Evolutionary conservation across 2,329 filamentous ascomycete species (phyloP).

Genomic region (Monosporascus sp.): DNA sequence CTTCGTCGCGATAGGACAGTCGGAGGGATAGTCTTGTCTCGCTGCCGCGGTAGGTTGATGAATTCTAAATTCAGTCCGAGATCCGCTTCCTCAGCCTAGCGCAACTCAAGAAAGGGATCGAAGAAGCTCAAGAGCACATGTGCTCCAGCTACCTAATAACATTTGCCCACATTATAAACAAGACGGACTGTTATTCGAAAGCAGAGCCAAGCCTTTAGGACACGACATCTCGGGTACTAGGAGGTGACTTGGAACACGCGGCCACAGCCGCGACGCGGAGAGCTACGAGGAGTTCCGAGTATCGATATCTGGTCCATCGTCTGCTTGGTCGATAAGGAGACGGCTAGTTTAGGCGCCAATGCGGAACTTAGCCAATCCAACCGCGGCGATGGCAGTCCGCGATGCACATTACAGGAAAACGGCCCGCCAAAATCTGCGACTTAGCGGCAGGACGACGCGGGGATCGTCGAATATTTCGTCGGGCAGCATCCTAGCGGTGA

Average conservation of each 20-base stretch:
- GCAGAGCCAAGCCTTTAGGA: background rate
- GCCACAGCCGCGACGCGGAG: background rate
- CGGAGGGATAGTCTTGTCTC: too few relatives aligned
- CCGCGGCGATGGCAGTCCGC: background rate
- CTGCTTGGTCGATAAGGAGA: conserved; percentile 2
- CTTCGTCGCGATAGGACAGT: too few relatives aligned
- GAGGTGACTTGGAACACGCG: background rate
- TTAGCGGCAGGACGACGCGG: too few relatives aligned
- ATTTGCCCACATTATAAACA: background rate
- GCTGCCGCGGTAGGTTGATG: too few relatives aligned
- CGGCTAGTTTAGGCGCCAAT: conserved; percentile 11
- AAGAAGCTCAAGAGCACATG: background rate
- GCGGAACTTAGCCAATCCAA: conserved; percentile 9
- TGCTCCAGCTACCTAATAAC: background rate
- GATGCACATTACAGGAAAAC: background rate
- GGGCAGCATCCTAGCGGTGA: background rate
- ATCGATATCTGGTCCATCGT: background rate
- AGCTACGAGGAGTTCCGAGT: background rate
- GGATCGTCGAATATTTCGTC: too few relatives aligned
- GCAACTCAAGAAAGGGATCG: too few relatives aligned
- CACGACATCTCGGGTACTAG: background rate
- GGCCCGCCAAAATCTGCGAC: background rate
- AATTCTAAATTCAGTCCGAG: too few relatives aligned
- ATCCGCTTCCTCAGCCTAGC: too few relatives aligned
- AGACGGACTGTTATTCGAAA: background rate